Base-by-base conservation (phyloP, 768 basidiomycete species). In the Hygrophoropsis aurantiaca region DNA sequence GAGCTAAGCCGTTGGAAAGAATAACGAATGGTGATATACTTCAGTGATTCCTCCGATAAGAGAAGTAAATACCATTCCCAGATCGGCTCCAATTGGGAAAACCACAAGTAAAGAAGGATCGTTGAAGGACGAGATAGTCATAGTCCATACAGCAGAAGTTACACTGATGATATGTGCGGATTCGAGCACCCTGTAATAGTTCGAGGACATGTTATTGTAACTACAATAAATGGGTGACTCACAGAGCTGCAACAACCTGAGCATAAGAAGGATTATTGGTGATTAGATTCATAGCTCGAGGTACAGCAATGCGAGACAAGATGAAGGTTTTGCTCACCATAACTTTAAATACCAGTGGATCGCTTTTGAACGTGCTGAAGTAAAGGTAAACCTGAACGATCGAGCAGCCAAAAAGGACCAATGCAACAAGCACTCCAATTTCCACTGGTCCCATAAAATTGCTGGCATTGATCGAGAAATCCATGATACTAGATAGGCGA, bases 361-460 rank as follows among this genome's bases (percentile, higher is more conserved):
- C 56, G 5, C 43, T 39, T 2, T 32, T 15, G 47, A 52, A 57
- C n/a, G 16, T 49, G 15, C 44, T 27, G 38, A 46, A 49, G 42
- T 57, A 57, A 10, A 44, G 15, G 42, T 52, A 55, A 9, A 38
- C 20, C 44, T 57, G 56, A 11, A 40, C 33, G 9, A 37, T 42
- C 13, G 47, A 27, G 26, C 56, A 40, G 7, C 54, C 56, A 20
- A 57, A 54, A 19, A 57, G 43, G 11, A 44, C 25, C 4, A 43
- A 24, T 1, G 41, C 45, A 11, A 49, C 33, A 9, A 55, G 19
- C 15, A 43, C 47, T n/a, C 56, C 44, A 16, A 55, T 47, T 35
- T 52, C 50, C 20, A 52, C 19, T 4, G 55, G 51, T 10, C 50
- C 56, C 9, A 51, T 24, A 20, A 47, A 55, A 59, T 54, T 13